Evolutionary conservation across 495 filamentous ascomycete species (phyloP), one percentile per base, ranked within the genome.

Genomic region (Xylaria curta): DNA sequence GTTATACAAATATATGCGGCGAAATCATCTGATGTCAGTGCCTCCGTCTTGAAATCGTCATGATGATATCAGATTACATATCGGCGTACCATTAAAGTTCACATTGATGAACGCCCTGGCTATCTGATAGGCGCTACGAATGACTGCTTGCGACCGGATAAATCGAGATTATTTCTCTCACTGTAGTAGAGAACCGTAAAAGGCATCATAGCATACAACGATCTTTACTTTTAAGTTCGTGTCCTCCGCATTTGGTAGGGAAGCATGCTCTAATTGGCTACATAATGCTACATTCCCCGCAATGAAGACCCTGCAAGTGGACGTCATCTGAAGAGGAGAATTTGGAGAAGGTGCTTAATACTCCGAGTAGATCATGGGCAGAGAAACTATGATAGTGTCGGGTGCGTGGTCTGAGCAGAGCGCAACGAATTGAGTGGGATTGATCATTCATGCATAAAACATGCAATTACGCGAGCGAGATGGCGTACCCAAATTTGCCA

Each of bases 31-130:
- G 21, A 42, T 47, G 40, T 40, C 38, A 33, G 33, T 3, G n/a
- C n/a, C 51, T 33, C 51, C 66, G 26, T 56, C n/a, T 68, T 24
- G 19, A 1, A 28, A 15, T 60, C 66, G 40, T 68, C 66, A 68
- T 68, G 15, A 68, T 68, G 66, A 59, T 58, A 46, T 38, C 56
- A 60, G 36, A 51, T 40, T 58, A 31, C 33, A 44, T 56, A 31
- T 40, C 42, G 31, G 64, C 36, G 15, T 65, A 46, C 15, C 62
- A 66, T 51, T n/a, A 46, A 17, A 53, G 42, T 66, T 51, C 46
- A 33, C 6, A 28, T 53, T 40, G 63, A 42, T 42, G 21, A 26
- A 24, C 60, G 3, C 17, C 21, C 15, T 8, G 26, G 40, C 13
- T 42, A 46, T 24, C 9, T 46, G 26, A 40, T n/a, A 65, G 21